Conservation (phyloP, 768 basidiomycete genomes). For the Phlegmacium glaucopus region DNA sequence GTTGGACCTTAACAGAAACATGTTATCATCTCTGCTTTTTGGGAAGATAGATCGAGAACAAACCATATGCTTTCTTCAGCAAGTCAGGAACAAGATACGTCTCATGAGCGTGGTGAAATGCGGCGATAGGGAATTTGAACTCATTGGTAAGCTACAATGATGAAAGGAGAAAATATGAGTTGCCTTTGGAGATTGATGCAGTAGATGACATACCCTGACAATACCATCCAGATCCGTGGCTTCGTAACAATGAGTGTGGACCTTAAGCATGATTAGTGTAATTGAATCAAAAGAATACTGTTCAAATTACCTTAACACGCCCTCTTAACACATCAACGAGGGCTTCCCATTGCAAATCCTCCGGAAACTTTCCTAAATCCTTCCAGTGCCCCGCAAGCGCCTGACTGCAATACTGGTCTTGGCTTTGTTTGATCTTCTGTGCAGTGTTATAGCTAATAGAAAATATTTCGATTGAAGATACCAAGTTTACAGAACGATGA, state of each 20-base stretch:
- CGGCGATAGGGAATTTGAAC: conserved; percentile 69
- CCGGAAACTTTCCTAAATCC: conserved; percentile 53
- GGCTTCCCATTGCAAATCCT: conserved; percentile 70
- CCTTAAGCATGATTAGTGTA: conserved; percentile 22
- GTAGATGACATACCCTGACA: conserved; percentile 42
- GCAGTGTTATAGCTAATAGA: conserved; percentile 55
- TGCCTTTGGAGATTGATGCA: background rate
- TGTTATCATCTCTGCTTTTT: background rate
- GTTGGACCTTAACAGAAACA: conserved; percentile 39
- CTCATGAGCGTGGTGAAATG: conserved; percentile 79
- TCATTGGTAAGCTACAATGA: conserved; percentile 48
- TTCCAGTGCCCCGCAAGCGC: conserved; percentile 46
- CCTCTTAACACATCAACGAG: conserved; percentile 77
- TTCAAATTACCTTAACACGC: conserved; percentile 50
- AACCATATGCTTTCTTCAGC: conserved; percentile 68
- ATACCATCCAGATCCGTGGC: conserved; percentile 71
- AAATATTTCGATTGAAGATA: conserved; percentile 15
- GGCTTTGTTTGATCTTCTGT: conserved; percentile 54
- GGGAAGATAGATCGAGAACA: conserved; percentile 6
- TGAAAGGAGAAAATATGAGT: background rate
- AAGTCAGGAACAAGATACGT: conserved; percentile 83
- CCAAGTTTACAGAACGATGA: conserved; percentile 1
- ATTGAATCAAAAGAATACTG: background rate
- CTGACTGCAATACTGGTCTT: conserved; percentile 60
- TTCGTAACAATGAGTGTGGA: conserved; percentile 57